These are phyloP conservation scores for Phoenix roebelenii DNA, from an alignment of 176 grass and related monocot species.

Conservation along the genomic window DNA sequence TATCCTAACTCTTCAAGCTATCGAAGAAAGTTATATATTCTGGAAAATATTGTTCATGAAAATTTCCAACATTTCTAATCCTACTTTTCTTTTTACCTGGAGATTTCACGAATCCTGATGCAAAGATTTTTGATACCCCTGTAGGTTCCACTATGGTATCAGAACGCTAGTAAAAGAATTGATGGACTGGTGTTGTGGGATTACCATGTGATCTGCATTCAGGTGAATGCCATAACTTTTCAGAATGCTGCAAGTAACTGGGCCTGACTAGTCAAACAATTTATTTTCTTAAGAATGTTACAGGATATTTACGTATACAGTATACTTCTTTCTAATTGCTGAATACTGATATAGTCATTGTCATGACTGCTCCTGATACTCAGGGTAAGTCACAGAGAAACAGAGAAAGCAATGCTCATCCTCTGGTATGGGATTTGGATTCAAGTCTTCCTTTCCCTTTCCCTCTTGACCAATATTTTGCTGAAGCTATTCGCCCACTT, in stretches of 20 bases:
- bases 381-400: slow-evolving; percentile 41
- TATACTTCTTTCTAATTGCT: neutral
- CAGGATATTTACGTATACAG: no score
- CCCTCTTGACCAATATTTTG: slow-evolving; percentile 44
- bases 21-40: no score
- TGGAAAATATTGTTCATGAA: no score
- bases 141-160: slow-evolving; percentile 87
- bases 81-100: neutral
- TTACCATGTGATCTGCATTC: slow-evolving; percentile 89
- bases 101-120: neutral
- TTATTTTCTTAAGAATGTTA: no score
- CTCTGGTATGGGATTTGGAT: slow-evolving; percentile 94
- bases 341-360: slow-evolving; percentile 2
- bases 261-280: no score
- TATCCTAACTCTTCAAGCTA: no score
- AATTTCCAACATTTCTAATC: no score
- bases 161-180: slow-evolving; percentile 53
- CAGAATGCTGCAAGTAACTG: neutral
- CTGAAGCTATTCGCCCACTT: slow-evolving; percentile 38
- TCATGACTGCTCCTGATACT: neutral
- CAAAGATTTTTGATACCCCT: slow-evolving; percentile 1
- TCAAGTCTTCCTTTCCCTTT: slow-evolving; percentile 70
- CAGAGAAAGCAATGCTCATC: slow-evolving; percentile 25
- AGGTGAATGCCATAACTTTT: slow-evolving; percentile 38
- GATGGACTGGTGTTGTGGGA: slow-evolving; percentile 78